Conservation (phyloP, 163 green algal genomes). For the Coccomyxa subellipsoidea region DNA sequence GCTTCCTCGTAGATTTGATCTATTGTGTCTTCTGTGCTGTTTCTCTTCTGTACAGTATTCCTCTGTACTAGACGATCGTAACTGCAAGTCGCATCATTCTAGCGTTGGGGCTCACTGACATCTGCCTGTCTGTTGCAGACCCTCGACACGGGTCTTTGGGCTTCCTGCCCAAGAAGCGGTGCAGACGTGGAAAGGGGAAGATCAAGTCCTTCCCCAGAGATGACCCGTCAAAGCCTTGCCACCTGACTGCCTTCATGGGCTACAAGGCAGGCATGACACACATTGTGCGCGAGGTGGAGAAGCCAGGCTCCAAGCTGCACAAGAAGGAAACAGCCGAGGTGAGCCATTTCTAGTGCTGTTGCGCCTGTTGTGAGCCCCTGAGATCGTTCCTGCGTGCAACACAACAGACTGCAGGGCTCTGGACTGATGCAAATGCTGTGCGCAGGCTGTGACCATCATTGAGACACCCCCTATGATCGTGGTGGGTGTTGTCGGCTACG, state of each 20-base stretch:
- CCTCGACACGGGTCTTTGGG: conserved; percentile 93
- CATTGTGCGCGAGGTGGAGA: conserved; percentile 98
- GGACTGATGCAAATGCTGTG: too few relatives aligned
- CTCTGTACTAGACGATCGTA: too few relatives aligned
- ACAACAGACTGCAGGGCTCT: too few relatives aligned
- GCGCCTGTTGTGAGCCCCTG: too few relatives aligned
- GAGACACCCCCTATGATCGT: conserved; percentile 97
- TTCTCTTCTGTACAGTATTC: too few relatives aligned
- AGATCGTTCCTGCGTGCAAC: too few relatives aligned
- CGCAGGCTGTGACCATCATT: conserved; percentile 92
- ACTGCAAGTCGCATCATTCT: too few relatives aligned
- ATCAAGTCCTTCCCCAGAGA: conserved; percentile 97
- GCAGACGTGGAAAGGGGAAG: conserved; percentile 81
- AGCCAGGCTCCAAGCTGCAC: conserved; percentile 99
- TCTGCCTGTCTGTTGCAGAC: conserved; percentile 41
- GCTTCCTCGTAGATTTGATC: too few relatives aligned
- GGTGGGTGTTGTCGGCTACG: conserved; percentile 96
- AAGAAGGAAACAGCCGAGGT: conserved; percentile 99
- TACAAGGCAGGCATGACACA: conserved; percentile 99
- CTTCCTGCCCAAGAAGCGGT: conserved; percentile 98
- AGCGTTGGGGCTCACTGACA: too few relatives aligned
- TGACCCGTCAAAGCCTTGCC: conserved; percentile 81
- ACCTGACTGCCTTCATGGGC: conserved; percentile 98
- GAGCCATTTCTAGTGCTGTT: too few relatives aligned
- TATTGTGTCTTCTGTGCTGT: too few relatives aligned